Conservation (phyloP, 208 protist species). For the Trypanosoma conorhini region DNA sequence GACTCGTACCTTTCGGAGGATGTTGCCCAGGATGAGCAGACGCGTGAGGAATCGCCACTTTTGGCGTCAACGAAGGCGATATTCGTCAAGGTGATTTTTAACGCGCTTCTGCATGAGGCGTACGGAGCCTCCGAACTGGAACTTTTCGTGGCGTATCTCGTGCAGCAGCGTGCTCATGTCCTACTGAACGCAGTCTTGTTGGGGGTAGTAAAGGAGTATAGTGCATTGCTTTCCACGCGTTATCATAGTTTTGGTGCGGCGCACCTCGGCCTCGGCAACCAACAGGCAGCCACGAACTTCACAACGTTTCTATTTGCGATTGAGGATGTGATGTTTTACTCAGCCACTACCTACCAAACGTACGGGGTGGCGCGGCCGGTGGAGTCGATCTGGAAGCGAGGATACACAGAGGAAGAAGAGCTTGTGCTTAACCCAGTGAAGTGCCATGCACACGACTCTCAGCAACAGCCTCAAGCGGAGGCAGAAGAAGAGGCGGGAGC, state of each 20-base stretch:
- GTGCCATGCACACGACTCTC: neutral
- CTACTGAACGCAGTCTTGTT: conserved; percentile 59
- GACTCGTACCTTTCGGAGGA: conserved; percentile 55
- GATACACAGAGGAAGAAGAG: conserved; percentile 64
- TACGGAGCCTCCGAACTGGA: conserved; percentile 75
- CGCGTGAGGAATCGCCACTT: conserved; percentile 9
- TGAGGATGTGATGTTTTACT: conserved; percentile 81
- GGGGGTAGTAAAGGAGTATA: conserved; percentile 60
- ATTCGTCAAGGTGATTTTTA: conserved; percentile 57
- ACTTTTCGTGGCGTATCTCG: conserved; percentile 55
- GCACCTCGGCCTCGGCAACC: conserved; percentile 41
- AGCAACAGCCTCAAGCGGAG: neutral
- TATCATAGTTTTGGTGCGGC: conserved; percentile 3
- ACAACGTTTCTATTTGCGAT: conserved; percentile 52
- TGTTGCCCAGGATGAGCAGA: conserved; percentile 2
- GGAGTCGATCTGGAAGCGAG: conserved; percentile 19
- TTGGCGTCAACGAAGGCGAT: conserved; percentile 42
- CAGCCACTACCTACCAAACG: conserved; percentile 13
- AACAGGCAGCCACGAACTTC: conserved; percentile 47
- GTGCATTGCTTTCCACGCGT: conserved; percentile 5
- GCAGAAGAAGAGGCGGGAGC: conserved; percentile 4
- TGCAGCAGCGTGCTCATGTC: conserved; percentile 33
- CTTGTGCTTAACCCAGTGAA: conserved; percentile 21
- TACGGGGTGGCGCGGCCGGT: neutral
- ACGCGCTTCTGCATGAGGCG: conserved; percentile 56